Base-by-base conservation (phyloP, 164 flowering plant genomes). In the Vitis vinifera region DNA sequence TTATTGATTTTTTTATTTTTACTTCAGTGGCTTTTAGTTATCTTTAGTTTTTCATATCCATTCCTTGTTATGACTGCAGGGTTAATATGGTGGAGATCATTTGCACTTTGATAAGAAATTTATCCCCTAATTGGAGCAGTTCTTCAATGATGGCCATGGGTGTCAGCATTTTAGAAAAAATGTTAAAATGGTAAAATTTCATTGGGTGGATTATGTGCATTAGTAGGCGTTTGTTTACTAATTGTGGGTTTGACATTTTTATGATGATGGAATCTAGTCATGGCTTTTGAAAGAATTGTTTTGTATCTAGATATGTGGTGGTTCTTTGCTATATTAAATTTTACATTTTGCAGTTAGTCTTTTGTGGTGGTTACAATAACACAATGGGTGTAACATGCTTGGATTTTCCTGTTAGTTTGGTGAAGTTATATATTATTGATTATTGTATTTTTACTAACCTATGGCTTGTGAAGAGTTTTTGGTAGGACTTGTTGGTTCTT, bases 71-170 rank as follows among this genome's bases (percentile, higher is more conserved):
- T 59, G 2, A 15, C 48, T 71, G 67, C 74, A 93, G 95, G 83
- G 75, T 89, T 62, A 78, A 89, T 76, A 68, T 85, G 53, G 91
- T 86, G 68, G 92, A 88, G 79, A 82, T 91, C 59, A 75, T 95
- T 56, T 90, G 96, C 83, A 69, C 74, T 64, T 65, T 86, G 78
- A 67, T 89, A 57, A 88, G 84, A 74, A 85, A 78, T 62, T 76
- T 84, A 68, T 73, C 88, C 14, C 81, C 85, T 17, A 80, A 69
- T 72, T 29, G 76, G 55, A 70, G 69, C 72, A 76, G 79, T 75
- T 88, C 84, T 37, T 68, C 69, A 63, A 56, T 85, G 68, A 88
- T 91, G 93, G 83, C 98, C 37, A 63, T 80, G 86, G 82, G 94
- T 75, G 70, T 90, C 67, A 86, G 62, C 61, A 84, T 93, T 65